These are phyloP conservation scores for Sanghuangporus baumii DNA, from an alignment of 1,284 basidiomycete genomes.

Conservation along the genomic window DNA sequence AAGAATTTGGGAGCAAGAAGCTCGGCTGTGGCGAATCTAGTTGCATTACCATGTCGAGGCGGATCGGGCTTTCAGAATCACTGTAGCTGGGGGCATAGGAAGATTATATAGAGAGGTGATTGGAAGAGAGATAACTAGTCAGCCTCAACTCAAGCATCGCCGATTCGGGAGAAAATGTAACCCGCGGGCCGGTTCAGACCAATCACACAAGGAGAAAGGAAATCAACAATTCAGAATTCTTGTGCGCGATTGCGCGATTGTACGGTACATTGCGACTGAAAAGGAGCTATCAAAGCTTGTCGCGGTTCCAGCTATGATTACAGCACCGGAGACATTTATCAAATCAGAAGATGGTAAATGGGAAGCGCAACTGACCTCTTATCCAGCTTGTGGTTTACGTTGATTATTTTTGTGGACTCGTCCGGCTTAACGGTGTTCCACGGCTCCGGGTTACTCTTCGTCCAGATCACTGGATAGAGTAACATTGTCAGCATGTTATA, in stretches of 20 bases:
- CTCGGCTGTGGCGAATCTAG: conserved; percentile 38
- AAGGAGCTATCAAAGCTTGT: conserved; percentile 39
- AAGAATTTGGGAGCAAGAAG: conserved; percentile 34
- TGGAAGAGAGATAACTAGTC: conserved; percentile 3
- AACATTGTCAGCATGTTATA: not conserved
- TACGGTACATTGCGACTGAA: conserved; percentile 11
- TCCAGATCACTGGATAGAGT: conserved; percentile 61
- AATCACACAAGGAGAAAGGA: conserved; percentile 1
- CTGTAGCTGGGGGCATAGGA: not conserved
- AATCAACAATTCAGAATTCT: conserved; percentile 6
- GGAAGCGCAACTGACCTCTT: conserved; percentile 44
- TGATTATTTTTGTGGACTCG: conserved; percentile 64
- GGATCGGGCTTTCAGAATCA: conserved; percentile 2
- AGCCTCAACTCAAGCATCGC: not conserved
- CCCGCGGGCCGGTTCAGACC: not conserved
- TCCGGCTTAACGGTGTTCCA: conserved; percentile 73
- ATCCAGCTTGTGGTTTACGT: conserved; percentile 66
- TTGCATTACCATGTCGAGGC: conserved; percentile 34
- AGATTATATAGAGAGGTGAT: not conserved
- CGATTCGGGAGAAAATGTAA: not conserved
- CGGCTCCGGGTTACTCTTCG: conserved; percentile 72
- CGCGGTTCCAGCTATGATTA: conserved; percentile 57
- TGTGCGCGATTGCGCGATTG: conserved; percentile 13
- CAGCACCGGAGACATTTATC: conserved; percentile 15
- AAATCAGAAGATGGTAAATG: not conserved